Evolutionary conservation across 2,329 filamentous ascomycete genomes (phyloP), one percentile per base, ranked within the genome.

Genomic region (Fusarium sp.): DNA sequence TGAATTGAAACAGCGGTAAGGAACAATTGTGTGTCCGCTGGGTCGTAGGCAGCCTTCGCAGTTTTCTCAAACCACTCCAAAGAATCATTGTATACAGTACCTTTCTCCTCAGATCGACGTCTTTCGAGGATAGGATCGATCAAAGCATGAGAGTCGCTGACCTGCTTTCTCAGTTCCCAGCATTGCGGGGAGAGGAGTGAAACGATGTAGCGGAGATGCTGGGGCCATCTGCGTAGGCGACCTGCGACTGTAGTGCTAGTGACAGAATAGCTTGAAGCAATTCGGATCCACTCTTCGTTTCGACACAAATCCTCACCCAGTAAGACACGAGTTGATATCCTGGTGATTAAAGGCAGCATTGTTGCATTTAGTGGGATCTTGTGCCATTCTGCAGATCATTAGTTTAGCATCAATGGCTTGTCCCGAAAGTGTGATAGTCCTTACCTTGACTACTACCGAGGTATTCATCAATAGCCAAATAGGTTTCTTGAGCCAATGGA

Each of bases 1-100:
- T 55, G 52, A 6, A 55, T 46, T 11, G 52, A 44, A 7, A 45
- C 52, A 25, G 13, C 41, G 16, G 41, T 20, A 18, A 55, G 41
- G 7, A 44, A 61, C 4, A 93, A 85, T 74, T 94, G 91, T 92
- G 51, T 42, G 3, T 9, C 51, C 10, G 47, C 47, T 25, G 47
- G 47, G 22, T 34, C 30, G 20, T 51, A 51, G 7, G 47, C 14
- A 11, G 16, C 30, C 24, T 14, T 11, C 2, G 47, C 29, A 25
- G 9, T n/a, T 6, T 9, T 25, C 30, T 51, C 47, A 25, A 51
- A 51, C 47, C 47, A 51, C 16, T 34, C 20, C 7, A 51, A 13
- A 3, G 29, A 34, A 51, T 51, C 47, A 14, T 51, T 51, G 11
- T 51, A 51, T 25, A 7, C 10, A 9, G 16, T 51, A 7, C 16